Evolutionary conservation across 768 basidiomycete genomes (phyloP).

Genomic region (Pleurotus tuber-regium): DNA sequence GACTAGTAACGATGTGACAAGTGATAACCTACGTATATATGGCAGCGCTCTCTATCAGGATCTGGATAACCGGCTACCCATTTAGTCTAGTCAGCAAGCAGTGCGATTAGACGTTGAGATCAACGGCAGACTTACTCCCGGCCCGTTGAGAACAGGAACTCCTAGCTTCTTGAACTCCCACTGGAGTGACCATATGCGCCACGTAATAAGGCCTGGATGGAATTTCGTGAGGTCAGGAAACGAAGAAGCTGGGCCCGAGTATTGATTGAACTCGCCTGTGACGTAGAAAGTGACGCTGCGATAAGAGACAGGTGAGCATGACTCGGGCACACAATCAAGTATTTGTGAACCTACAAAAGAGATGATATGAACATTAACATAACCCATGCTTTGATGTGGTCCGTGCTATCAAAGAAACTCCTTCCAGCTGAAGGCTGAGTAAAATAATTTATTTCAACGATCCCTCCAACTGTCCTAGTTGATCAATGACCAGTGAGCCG

Average conservation of each 20-base stretch:
- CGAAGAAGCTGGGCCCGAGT: background rate
- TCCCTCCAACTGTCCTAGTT: background rate
- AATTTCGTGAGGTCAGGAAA: background rate
- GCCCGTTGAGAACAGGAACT: background rate
- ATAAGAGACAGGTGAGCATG: background rate
- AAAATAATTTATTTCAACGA: background rate
- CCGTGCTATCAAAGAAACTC: background rate
- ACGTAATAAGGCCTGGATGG: background rate
- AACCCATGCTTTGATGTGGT: background rate
- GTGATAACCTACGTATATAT: constrained; percentile 1
- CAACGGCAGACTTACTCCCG: background rate
- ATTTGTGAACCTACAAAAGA: background rate
- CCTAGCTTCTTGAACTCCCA: background rate
- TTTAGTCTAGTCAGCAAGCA: too few relatives aligned
- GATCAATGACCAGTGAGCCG: background rate
- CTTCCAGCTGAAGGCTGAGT: background rate
- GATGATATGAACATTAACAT: constrained; percentile 4
- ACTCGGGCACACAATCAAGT: background rate
- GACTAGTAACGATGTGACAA: too few relatives aligned
- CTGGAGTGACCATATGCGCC: background rate
- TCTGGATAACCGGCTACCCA: background rate
- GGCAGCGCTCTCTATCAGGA: background rate
- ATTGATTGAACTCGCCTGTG: background rate
- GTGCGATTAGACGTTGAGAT: background rate
- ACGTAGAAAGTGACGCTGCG: background rate